These are phyloP conservation scores for Cladosporium phlei DNA, from an alignment of 2,329 filamentous ascomycete species.

Conservation along the genomic window DNA sequence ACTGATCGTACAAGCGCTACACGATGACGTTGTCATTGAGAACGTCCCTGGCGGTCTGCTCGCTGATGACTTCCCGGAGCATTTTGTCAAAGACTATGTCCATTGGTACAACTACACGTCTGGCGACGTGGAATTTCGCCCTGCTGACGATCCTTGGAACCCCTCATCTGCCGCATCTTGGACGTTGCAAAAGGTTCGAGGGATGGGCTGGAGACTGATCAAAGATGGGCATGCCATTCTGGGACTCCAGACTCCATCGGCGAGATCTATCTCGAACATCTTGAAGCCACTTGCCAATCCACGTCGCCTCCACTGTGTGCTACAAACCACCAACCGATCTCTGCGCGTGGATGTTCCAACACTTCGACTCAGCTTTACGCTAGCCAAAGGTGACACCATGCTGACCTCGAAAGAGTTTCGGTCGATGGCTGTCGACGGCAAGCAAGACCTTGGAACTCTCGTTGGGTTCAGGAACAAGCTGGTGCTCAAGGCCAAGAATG, in stretches of 20 bases:
- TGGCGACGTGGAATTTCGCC: slow-evolving; percentile 49
- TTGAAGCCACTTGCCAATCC: slow-evolving; percentile 31
- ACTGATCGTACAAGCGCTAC: slow-evolving; percentile 43
- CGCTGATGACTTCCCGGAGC: slow-evolving; percentile 45
- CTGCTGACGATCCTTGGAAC: slow-evolving; percentile 21
- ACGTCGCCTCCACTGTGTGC: slow-evolving; percentile 15
- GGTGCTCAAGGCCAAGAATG: slow-evolving; percentile 38
- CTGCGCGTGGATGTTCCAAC: slow-evolving; percentile 22
- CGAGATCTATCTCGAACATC: slow-evolving; percentile 50
- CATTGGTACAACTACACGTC: slow-evolving; percentile 56
- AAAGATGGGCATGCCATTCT: slow-evolving; percentile 11
- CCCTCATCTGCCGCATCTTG: slow-evolving; percentile 6
- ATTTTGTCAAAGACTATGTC: slow-evolving; percentile 49
- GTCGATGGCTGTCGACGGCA: slow-evolving; percentile 34
- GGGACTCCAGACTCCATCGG: slow-evolving; percentile 15
- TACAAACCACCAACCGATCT: neutral
- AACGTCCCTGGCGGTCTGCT: slow-evolving; percentile 33
- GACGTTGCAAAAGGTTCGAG: slow-evolving; percentile 37
- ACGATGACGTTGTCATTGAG: slow-evolving; percentile 30
- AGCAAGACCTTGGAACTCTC: slow-evolving; percentile 57
- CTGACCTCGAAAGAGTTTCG: slow-evolving; percentile 22
- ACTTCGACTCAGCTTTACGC: slow-evolving; percentile 21
- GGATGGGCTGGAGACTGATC: slow-evolving; percentile 35
- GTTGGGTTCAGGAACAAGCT: slow-evolving; percentile 58
- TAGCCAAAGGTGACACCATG: slow-evolving; percentile 6